Base-by-base conservation (phyloP, 768 basidiomycete species). In the Phylloporus sp. region DNA sequence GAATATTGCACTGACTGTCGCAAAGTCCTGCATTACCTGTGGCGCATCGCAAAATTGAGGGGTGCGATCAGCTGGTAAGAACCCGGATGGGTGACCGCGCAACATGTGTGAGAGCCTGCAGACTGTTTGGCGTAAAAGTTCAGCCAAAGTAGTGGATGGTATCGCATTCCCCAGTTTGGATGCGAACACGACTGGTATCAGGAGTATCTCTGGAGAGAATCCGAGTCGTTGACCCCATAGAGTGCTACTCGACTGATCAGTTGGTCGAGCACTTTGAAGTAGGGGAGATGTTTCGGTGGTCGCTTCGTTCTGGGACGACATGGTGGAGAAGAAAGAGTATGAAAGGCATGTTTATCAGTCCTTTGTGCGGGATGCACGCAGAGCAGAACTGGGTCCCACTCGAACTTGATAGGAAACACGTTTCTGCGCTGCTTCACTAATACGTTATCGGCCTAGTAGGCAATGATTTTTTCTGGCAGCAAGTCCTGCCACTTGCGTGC, bases 151-250 rank as follows among this genome's bases (percentile, higher is more conserved):
- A 1, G 70, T 67, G 2, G 54, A 16, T 18, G 62, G 49, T n/a
- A 70, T 50, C 10, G 35, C 40, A 4, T 12, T 40, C 6, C 65
- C 69, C 20, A 70, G 43, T 7, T 45, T 57, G 13, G 58, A 57
- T 22, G 54, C 53, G 12, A 70, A 44, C 12, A 60, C 60, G 2
- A 70, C 57, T 0, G 70, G 67, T 18, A 69, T 59, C 22, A 71
- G 50, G 18, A 66, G 58, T 2, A 45, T 58, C 15, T 58, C 49
- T 9, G 59, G 56, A 6, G 64, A 54, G 40, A 59, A 45, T 6
- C 6, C 20, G 12, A 20, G 26, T 29, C 6, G 28, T 4, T 48
- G 8, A 18, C 15, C 27, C 23, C 20, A 35, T 13, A 10, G 18
- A 31, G 12, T 47, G 24, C 26, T 41, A 13, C 18, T 39, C 27